Base-by-base conservation (phyloP, 1,284 basidiomycete genomes). In the Lentinula novae-zelandiae region DNA sequence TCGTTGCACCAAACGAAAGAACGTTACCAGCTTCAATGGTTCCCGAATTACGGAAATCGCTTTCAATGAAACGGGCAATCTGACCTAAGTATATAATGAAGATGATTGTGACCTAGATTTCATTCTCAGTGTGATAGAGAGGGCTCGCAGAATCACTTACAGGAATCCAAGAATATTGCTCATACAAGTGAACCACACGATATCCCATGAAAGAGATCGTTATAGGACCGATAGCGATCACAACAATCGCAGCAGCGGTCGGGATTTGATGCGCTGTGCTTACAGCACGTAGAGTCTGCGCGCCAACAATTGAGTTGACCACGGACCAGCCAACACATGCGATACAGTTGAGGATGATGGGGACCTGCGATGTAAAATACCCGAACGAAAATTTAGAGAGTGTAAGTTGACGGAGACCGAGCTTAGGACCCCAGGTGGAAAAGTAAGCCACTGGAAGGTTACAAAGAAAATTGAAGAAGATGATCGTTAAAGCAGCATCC, bases 341-440 rank as follows among this genome's bases (percentile, higher is more conserved):
- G n/a, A 83, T 75, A 22, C 90, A 76, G 66, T 90, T 89, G 67
- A 91, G 73, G 20, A 90, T 67, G 40, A 84, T 85, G 2, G 86
- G 85, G 10, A 89, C 36, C 27, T 89, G 81, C 49, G 86, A 82
- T 1, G 86, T 86, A 66, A 81, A 87, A 70, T 84, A 92, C 83
- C 91, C 92, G 70, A 93, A 92, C 36, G 84, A 87, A 72, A 88
- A 91, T 22, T 90, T 78, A 4, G 93, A 86, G 61, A 87, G 83
- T 17, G 92, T 85, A 89, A 95, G 93, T 67, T 95, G 93, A n/a
- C 93, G 82, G 76, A 95, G 82, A 10, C 93, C 94, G 0, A 90
- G 78, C 70, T 86, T 88, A 0, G 92, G 89, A 17, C 94, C 93
- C 84, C 91, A 94, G 42, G 89, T 92, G 13, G 87, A 86, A 82